These are phyloP conservation scores for Fraxinus velutina DNA, from an alignment of 305 asterid species.

Conservation along the genomic window DNA sequence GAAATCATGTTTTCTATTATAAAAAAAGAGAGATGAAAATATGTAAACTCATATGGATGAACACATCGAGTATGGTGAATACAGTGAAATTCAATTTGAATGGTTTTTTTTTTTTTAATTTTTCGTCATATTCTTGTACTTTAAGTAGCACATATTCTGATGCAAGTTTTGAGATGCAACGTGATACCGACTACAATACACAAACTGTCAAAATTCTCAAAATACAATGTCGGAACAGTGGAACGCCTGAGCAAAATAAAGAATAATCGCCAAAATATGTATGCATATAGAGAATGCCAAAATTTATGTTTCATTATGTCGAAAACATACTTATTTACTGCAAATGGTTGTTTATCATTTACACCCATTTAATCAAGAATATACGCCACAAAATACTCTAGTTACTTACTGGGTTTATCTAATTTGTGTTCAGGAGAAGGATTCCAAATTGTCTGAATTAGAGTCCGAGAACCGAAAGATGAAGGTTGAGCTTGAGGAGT, in stretches of 20 bases:
- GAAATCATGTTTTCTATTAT: not conserved
- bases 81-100: not conserved
- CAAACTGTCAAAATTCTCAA: not conserved
- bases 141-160: not conserved
- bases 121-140: not conserved
- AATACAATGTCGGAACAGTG: not conserved
- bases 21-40: not conserved
- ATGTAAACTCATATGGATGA: not conserved
- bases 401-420: not conserved
- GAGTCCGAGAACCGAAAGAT: conserved; percentile 95
- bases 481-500: conserved; percentile 99
- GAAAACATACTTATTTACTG: not conserved
- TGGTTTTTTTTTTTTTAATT: not conserved
- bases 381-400: not conserved
- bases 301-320: not conserved
- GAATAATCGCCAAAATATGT: not conserved
- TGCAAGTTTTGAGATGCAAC: not conserved
- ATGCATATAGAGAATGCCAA: not conserved
- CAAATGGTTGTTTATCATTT: not conserved
- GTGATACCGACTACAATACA: not conserved
- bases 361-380: not conserved
- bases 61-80: not conserved
- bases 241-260: not conserved
- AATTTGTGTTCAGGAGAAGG: conserved; percentile 67
- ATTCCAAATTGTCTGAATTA: conserved; percentile 73